A percentile compares a stretch with the other conserved stretches of the same genome.
These are phyloP conservation scores for Diospyros kaki DNA, from an alignment of 148 eudicot species.

Conservation along the genomic window DNA sequence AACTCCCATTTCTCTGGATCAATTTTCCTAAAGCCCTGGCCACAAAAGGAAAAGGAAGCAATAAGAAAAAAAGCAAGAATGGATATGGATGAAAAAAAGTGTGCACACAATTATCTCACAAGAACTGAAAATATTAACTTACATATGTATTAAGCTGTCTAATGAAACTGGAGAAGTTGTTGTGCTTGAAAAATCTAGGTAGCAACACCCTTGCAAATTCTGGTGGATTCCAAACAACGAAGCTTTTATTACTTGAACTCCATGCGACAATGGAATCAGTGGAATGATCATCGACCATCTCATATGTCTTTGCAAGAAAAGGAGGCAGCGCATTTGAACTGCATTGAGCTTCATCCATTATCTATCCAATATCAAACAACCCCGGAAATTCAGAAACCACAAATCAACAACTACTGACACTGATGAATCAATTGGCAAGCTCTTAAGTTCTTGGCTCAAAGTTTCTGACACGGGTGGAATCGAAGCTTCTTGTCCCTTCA, in stretches of 20 bases:
- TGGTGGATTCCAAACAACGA: constrained; percentile 73
- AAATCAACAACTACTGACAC: not conserved
- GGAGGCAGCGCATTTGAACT: constrained; percentile 74
- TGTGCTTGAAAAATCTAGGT: constrained; percentile 88
- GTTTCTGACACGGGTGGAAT: not conserved
- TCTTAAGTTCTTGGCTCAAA: constrained; percentile 11
- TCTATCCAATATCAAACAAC: constrained; percentile 19
- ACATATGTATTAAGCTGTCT: constrained; percentile 92
- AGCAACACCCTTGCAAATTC: constrained; percentile 63
- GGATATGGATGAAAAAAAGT: not conserved
- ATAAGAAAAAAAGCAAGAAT: not conserved
- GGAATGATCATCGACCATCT: constrained; percentile 84
- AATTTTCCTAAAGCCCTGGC: constrained; percentile 82
- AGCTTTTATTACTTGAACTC: constrained; percentile 68
- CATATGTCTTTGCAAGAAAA: constrained; percentile 75
- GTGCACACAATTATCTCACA: not conserved
- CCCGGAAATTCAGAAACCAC: constrained; percentile 11
- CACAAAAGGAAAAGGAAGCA: not conserved
- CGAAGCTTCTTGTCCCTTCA: not conserved
- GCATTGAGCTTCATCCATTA: constrained; percentile 69
- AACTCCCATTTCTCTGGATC: constrained; percentile 98
- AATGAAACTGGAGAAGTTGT: constrained; percentile 87
- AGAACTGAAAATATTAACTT: constrained; percentile 23
- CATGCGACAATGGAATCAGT: constrained; percentile 65
- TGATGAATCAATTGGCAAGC: constrained; percentile 12